These are phyloP conservation scores for Lasiosphaeria miniovina DNA, from an alignment of 495 filamentous ascomycete genomes.

Conservation along the genomic window DNA sequence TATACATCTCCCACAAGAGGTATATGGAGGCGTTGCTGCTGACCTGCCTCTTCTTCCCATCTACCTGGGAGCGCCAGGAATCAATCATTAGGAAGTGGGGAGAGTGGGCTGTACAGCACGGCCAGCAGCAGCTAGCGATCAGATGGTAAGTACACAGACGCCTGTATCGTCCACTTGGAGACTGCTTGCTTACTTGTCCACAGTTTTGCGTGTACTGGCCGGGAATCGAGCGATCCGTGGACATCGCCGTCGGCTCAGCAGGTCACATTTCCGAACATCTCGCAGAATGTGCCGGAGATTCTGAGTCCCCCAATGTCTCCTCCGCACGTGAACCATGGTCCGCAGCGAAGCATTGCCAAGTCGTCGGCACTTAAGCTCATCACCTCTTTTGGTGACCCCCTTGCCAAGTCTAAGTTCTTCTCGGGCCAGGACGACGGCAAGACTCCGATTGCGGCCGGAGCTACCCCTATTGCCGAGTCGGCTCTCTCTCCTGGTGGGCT, in stretches of 20 bases:
- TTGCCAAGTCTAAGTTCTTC: constrained; percentile 64
- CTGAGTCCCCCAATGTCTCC: constrained; percentile 60
- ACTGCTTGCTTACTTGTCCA: constrained; percentile 17
- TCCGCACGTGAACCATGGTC: constrained; percentile 46
- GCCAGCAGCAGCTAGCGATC: constrained; percentile 85
- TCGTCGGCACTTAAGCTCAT: constrained; percentile 88
- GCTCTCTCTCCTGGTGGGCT: constrained; percentile 71
- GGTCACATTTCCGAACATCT: constrained; percentile 52
- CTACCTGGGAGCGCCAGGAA: constrained; percentile 86
- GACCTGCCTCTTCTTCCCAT: constrained; percentile 68
- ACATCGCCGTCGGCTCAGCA: constrained; percentile 75
- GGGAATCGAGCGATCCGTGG: constrained; percentile 76
- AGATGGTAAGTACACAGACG: constrained; percentile 57
- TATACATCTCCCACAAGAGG: constrained; percentile 87
- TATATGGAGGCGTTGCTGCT: constrained; percentile 89
- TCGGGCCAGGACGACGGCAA: constrained; percentile 63
- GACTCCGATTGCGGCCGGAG: constrained; percentile 72
- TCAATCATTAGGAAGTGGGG: constrained; percentile 92
- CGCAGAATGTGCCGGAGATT: constrained; percentile 48
- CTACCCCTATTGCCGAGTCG: constrained; percentile 91
- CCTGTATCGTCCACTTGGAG: not conserved
- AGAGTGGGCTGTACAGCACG: constrained; percentile 81
- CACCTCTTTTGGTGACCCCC: constrained; percentile 68
- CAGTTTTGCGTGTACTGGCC: constrained; percentile 74
- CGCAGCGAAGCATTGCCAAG: constrained; percentile 63